Conservation (phyloP, 2,329 filamentous ascomycete species). For the Nectriaceae sp. region DNA sequence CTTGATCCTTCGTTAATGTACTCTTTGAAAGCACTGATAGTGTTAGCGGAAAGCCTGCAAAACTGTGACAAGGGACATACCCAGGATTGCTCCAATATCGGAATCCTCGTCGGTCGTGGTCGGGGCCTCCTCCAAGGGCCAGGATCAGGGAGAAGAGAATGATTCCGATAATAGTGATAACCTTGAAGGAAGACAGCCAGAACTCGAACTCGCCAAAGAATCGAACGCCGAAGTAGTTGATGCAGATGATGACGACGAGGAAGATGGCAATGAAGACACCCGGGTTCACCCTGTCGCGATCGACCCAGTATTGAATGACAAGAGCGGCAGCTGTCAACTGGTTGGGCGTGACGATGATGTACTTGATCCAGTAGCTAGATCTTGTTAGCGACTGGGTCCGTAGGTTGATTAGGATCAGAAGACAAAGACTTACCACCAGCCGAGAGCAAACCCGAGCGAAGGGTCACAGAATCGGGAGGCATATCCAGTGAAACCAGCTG, state of each 20-base stretch:
- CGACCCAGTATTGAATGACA: conserved; percentile 78
- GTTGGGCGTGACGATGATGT: conserved; percentile 84
- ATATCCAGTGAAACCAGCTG: conserved; percentile 80
- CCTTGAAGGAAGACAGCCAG: conserved; percentile 67
- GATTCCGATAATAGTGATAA: conserved; percentile 65
- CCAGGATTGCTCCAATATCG: conserved; percentile 65
- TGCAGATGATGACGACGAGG: conserved; percentile 60
- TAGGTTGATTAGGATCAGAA: too few species aligned
- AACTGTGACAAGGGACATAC: conserved; percentile 12
- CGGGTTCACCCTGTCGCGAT: conserved; percentile 66
- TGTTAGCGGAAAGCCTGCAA: conserved; percentile 1
- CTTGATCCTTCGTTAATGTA: conserved; percentile 27
- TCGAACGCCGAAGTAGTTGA: conserved; percentile 70
- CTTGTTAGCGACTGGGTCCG: conserved; percentile 17
- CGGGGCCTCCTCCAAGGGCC: conserved; percentile 65
- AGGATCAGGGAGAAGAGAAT: conserved; percentile 67
- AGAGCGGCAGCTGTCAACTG: conserved; percentile 80
- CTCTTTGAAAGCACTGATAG: conserved; percentile 38
- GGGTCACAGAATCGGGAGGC: conserved; percentile 79
- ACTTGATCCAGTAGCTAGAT: conserved; percentile 67
- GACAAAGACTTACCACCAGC: conserved; percentile 60
- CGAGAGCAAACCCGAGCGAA: conserved; percentile 76
- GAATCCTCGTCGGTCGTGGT: conserved; percentile 64
- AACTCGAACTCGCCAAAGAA: conserved; percentile 69
- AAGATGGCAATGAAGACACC: conserved; percentile 79